Base-by-base conservation (phyloP, 805 yeast genomes). In the Saturnispora quitensis region DNA sequence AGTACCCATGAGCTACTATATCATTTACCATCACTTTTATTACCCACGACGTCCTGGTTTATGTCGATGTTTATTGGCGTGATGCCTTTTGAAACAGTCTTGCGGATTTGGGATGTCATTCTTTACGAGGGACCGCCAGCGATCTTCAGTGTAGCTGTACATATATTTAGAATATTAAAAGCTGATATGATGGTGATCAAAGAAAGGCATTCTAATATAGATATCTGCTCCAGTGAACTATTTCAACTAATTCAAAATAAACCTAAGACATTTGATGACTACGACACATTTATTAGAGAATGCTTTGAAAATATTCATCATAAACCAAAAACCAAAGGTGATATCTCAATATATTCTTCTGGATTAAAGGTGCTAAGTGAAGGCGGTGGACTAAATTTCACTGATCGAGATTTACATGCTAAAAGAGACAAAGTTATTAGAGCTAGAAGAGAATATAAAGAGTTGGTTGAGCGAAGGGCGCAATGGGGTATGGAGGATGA, bases 11-110 rank as follows among this genome's bases (percentile, higher is more conserved):
- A 74, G 68, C 34, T 73, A 7, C 73, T 91, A 33, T 74, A 80
- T 15, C 83, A 85, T 58, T 69, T 90, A 43, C 98, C 99, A 1
- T 96, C 97, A 2, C 77, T 93, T 4, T 86, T 97, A 1, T 73
- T 93, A 45, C 93, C 95, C 58, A 93, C 98, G 0, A 91, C 97
- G 0, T 82, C 96, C 50, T 93, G 99, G 99, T 93, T 93, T 63
- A 91, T 93, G 98, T 86, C 97, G 60, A 78, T 88, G n/a, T 93
- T 86, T 68, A 89, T 93, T 35, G 96, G 96, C 0, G 81, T 84
- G 0, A 68, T 93, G 25, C 99, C 99, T 0, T 80, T 89, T 22
- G 98, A 93, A 62, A 79, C 95, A 0, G 84, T 89, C 8, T 70
- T 93, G 43, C 71, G 98, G 51, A 83, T 93, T 0, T 91, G 99